Evolutionary conservation across 768 basidiomycete genomes (phyloP).

Genomic region (Auriculariales sp.): DNA sequence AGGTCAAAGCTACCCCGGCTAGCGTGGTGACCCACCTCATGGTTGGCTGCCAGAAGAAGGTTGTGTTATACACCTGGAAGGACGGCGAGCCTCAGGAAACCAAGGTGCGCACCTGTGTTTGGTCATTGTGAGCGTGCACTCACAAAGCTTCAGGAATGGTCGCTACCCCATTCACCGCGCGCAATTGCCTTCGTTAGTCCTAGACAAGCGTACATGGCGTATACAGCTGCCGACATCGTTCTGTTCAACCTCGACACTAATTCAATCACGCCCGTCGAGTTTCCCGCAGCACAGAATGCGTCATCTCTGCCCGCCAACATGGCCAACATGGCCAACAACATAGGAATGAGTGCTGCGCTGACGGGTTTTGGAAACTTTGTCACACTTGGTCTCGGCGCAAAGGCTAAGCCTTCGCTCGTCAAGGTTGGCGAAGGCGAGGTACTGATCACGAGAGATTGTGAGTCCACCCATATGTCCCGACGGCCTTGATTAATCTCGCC

Average conservation of each 20-base stretch:
- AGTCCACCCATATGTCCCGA: slow-evolving; percentile 16
- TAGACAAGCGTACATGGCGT: slow-evolving; percentile 55
- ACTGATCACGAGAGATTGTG: slow-evolving; percentile 68
- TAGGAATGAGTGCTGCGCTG: slow-evolving; percentile 54
- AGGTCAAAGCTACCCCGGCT: slow-evolving; percentile 13
- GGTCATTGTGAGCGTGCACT: too few relatives aligned
- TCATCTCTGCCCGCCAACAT: slow-evolving; percentile 25
- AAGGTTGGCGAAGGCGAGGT: slow-evolving; percentile 45
- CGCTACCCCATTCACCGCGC: slow-evolving; percentile 83
- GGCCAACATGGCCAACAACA: slow-evolving; percentile 7
- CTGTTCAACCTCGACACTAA: slow-evolving; percentile 52
- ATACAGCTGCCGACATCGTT: slow-evolving; percentile 64
- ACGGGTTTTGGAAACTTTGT: slow-evolving; percentile 73
- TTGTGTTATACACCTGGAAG: slow-evolving; percentile 75
- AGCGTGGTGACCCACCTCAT: slow-evolving; percentile 61
- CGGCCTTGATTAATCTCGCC: slow-evolving; percentile 4
- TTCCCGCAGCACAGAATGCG: slow-evolving; percentile 20
- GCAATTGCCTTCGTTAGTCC: slow-evolving; percentile 58
- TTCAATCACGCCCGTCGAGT: slow-evolving; percentile 35
- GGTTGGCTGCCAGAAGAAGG: slow-evolving; percentile 74
- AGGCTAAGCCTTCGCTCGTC: slow-evolving; percentile 49
- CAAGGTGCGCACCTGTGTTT: slow-evolving; percentile 45
- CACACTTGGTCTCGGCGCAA: slow-evolving; percentile 65
- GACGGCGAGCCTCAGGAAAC: slow-evolving; percentile 66
- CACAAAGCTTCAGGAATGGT: slow-evolving; percentile 43